Evolutionary conservation across 1,284 basidiomycete genomes (phyloP), one percentile per base, ranked within the genome.

Genomic region (Rhodotorula sp.): DNA sequence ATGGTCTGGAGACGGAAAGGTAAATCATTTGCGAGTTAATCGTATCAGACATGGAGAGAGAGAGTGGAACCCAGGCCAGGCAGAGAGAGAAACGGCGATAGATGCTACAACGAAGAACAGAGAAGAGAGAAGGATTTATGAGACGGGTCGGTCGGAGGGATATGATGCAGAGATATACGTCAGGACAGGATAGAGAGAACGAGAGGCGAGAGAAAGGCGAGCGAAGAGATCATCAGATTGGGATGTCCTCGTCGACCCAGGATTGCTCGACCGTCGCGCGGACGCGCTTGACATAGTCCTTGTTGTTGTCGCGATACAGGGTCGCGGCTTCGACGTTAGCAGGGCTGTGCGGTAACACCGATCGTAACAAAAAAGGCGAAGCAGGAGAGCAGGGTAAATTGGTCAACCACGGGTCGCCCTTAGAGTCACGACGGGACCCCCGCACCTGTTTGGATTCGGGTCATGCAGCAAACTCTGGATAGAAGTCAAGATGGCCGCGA

Each of bases 311-410:
- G 69, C 95, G 85, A 80, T 97, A 99, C 73, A 98, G 83, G 81
- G 93, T 91, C 3, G 96, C 96, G 0, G 96, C 96, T 84, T 99
- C 96, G 2, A 94, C 94, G 80, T 99, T 99, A 2, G 96, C 96
- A 8, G 96, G 96, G 80, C 93, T 96, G 76, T 46, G 20, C 10
- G 26, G n/a, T 0, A 5, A 39, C 47, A 18, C 26, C 14, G 18
- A 56, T 31, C 5, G 4, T 58, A 16, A 8, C 21, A 15, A 34
- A 5, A 3, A 43, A 31, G 47, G 21, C 10, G 12, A 23, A 0
- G 31, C 49, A 23, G 2, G 29, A 51, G 34, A n/a, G 46, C 18
- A 7, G 18, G 5, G 3, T 14, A 51, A 23, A 3, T 8, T 34
- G 10, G 51, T 23, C 18, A 14, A 21, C 52, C 18, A n/a, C 12